A percentile compares a stretch with the other conserved stretches of the same genome.
These are phyloP conservation scores for Trichoderma gamsii DNA, from an alignment of 495 filamentous ascomycete species.

Conservation along the genomic window DNA sequence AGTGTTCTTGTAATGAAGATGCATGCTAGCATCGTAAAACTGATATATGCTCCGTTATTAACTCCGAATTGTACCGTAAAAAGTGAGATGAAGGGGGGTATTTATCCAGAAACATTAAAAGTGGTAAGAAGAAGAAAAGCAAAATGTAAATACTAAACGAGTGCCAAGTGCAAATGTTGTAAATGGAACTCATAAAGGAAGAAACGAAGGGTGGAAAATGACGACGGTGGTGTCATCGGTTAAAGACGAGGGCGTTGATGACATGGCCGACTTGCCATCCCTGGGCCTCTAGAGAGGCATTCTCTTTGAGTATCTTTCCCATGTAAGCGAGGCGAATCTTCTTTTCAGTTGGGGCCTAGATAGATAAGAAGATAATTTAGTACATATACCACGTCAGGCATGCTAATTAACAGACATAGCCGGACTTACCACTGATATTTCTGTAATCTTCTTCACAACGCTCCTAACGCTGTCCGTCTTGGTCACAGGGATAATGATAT, in stretches of 20 bases:
- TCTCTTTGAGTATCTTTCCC: constrained; percentile 70
- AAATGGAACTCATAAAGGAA: background rate
- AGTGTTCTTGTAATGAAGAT: background rate
- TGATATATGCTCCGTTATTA: background rate
- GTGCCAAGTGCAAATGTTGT: too few species aligned
- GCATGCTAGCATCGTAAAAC: background rate
- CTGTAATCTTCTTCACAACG: constrained; percentile 55
- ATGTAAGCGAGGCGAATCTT: constrained; percentile 68
- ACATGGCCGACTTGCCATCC: constrained; percentile 73
- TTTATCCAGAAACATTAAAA: too few species aligned
- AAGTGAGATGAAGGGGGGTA: background rate
- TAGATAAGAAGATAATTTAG: constrained; percentile 15
- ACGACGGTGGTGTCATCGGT: constrained; percentile 30
- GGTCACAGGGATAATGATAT: constrained; percentile 55
- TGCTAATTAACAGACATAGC: background rate
- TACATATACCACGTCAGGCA: constrained; percentile 19
- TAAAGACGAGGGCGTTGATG: constrained; percentile 72
- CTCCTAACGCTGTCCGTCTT: constrained; percentile 57
- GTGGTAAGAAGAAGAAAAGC: background rate
- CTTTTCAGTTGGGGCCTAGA: constrained; percentile 46
- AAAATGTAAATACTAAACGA: background rate
- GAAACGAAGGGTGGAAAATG: background rate
- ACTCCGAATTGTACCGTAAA: background rate
- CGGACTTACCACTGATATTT: constrained; percentile 60
- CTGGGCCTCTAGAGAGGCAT: constrained; percentile 53